Percentiles rank a stretch among this genome's conserved stretches.
These are phyloP conservation scores for Metarhizium robertsii DNA, from an alignment of 2,329 filamentous ascomycete genomes.

Conservation along the genomic window DNA sequence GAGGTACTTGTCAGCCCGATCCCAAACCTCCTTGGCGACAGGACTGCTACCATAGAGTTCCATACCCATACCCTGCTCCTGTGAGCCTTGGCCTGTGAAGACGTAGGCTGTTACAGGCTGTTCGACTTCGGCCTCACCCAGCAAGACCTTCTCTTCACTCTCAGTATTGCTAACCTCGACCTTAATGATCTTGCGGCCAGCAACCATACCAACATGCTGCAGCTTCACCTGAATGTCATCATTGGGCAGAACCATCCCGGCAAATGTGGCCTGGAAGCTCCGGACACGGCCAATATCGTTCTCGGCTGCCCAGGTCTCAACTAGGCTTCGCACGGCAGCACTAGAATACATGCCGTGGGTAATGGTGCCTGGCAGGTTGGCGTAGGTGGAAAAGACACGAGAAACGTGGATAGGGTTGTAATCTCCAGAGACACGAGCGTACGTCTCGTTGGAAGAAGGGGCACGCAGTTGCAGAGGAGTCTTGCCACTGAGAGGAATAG, in stretches of 20 bases:
- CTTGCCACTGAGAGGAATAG: constrained; percentile 91
- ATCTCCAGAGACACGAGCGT: constrained; percentile 93
- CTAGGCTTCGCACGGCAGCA: constrained; percentile 86
- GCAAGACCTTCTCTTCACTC: constrained; percentile 89
- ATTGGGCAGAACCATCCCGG: constrained; percentile 98
- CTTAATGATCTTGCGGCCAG: constrained; percentile 98
- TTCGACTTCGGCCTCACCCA: constrained; percentile 94
- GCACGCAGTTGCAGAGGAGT: constrained; percentile 80
- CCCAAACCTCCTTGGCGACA: constrained; percentile 96
- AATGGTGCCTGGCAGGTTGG: constrained; percentile 91
- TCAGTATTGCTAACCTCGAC: constrained; percentile 94
- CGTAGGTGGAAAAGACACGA: constrained; percentile 90
- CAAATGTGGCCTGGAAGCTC: constrained; percentile 91
- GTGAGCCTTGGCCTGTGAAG: constrained; percentile 95
- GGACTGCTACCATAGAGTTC: constrained; percentile 89
- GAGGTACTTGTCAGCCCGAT: constrained; percentile 93
- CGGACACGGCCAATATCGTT: constrained; percentile 96
- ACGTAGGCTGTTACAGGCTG: constrained; percentile 95
- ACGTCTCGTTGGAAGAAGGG: constrained; percentile 93
- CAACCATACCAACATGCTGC: constrained; percentile 95
- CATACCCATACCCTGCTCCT: constrained; percentile 99
- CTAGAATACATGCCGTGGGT: constrained; percentile 99
- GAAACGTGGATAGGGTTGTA: constrained; percentile 99
- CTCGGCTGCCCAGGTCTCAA: constrained; percentile 98
- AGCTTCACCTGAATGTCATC: constrained; percentile 92